A percentile compares a stretch with the other conserved stretches of the same genome.
phyloP scores from a whole-genome alignment of 371 early-diverging fungal genomes.

The Mortierella sp. region DNA sequence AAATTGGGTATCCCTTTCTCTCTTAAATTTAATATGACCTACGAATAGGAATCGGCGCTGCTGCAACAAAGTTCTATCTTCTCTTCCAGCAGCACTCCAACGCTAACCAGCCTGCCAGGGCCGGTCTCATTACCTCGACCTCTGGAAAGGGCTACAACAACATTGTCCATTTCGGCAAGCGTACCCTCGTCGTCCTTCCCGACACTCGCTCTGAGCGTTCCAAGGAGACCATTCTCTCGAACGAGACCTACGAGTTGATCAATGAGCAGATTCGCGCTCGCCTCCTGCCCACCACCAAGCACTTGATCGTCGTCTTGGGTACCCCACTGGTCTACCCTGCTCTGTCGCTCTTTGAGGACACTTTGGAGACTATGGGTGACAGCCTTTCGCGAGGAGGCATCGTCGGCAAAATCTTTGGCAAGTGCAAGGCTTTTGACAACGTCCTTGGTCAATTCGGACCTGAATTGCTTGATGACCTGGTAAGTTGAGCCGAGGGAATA shows the following conservation, averaged over 20 bases:
- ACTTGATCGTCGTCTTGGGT: constrained; percentile 76
- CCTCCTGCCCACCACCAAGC: constrained; percentile 66
- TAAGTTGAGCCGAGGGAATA: constrained; percentile 18
- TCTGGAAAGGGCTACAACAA: constrained; percentile 58
- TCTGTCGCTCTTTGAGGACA: constrained; percentile 72
- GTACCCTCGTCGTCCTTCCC: constrained; percentile 72
- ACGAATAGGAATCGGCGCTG: constrained; percentile 60
- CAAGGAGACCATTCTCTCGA: constrained; percentile 69
- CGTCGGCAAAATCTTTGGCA: constrained; percentile 53
- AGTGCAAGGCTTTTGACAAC: constrained; percentile 55
- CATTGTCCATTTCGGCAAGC: constrained; percentile 75
- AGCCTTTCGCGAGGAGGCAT: constrained; percentile 35
- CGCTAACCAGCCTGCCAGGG: constrained; percentile 58
- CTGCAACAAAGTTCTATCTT: constrained; percentile 81
- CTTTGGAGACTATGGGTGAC: constrained; percentile 43
- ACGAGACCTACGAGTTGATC: constrained; percentile 72
- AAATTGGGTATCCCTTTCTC: too few relatives aligned
- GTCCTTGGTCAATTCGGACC: constrained; percentile 80
- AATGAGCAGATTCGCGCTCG: constrained; percentile 58
- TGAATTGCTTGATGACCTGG: constrained; percentile 83
- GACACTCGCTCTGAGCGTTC: constrained; percentile 88
- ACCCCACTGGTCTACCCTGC: constrained; percentile 85
- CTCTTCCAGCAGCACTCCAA: constrained; percentile 90
- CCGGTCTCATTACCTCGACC: constrained; percentile 63
- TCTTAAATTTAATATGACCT: too few relatives aligned